phyloP scores from a whole-genome alignment of 352 stramenopile species.

The Pythium aphanidermatum region DNA sequence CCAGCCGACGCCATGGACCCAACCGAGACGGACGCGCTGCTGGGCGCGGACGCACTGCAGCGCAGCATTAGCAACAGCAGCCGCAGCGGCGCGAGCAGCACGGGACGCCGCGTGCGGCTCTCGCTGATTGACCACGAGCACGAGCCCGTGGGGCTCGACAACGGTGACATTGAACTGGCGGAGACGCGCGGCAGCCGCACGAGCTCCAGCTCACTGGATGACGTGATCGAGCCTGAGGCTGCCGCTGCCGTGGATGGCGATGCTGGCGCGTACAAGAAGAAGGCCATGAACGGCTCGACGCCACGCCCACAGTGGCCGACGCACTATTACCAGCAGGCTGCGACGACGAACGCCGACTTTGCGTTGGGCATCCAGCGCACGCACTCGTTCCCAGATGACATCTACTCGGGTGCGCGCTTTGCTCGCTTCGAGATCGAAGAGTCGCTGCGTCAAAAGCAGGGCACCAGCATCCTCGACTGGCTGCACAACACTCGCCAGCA shows the following conservation, averaged over 20 bases:
- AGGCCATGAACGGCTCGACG: not conserved
- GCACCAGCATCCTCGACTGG: constrained; percentile 65
- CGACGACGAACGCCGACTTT: constrained; percentile 2
- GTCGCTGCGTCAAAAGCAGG: constrained; percentile 49
- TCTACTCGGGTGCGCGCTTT: constrained; percentile 68
- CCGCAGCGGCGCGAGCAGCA: constrained; percentile 5
- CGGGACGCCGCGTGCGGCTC: constrained; percentile 13
- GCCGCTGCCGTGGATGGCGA: not conserved
- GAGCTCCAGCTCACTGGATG: constrained; percentile 11
- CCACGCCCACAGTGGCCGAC: not conserved
- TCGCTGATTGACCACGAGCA: constrained; percentile 10
- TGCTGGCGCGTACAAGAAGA: not conserved
- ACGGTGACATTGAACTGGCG: constrained; percentile 7
- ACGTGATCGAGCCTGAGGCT: constrained; percentile 15
- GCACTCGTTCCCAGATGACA: constrained; percentile 72
- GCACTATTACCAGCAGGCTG: constrained; percentile 24
- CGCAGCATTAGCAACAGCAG: constrained; percentile 9
- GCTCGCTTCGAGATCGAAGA: constrained; percentile 79
- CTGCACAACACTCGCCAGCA: constrained; percentile 39
- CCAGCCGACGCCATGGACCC: constrained; percentile 26
- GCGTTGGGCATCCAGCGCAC: constrained; percentile 45
- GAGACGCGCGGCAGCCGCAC: constrained; percentile 12
- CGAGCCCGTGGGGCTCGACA: too few species aligned
- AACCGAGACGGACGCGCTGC: constrained; percentile 40
- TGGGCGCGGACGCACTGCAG: constrained; percentile 16